phyloP scores from a whole-genome alignment of 768 basidiomycete species.

The Albatrellus ellisii region DNA sequence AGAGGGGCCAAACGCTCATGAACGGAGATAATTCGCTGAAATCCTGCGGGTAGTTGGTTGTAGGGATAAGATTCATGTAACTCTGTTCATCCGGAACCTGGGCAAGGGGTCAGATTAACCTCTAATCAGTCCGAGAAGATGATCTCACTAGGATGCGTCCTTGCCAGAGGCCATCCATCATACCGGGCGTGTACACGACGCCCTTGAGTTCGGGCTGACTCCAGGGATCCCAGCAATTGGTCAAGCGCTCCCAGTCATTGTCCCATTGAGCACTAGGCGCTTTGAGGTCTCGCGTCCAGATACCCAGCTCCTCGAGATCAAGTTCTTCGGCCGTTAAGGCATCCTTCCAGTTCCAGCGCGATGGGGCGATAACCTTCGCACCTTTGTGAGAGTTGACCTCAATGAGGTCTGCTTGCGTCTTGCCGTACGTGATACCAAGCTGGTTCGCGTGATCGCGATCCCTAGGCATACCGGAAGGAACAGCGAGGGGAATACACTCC shows the following conservation, averaged over 20 bases:
- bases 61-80: conserved; percentile 19
- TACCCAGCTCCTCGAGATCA: conserved; percentile 15
- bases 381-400: conserved; percentile 37
- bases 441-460: conserved; percentile 22
- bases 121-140: conserved; percentile 1
- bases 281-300: conserved; percentile 14
- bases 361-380: conserved; percentile 20
- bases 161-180: conserved; percentile 45
- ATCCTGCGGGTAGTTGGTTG: conserved; percentile 14
- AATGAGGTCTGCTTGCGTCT: conserved; percentile 45
- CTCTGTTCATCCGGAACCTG: conserved; percentile 23
- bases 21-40: conserved; percentile 19
- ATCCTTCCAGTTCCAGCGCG: conserved; percentile 18
- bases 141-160: conserved; percentile 47
- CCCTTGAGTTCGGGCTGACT: conserved; percentile 19
- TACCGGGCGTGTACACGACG: conserved; percentile 34
- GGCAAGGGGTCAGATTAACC: conserved; percentile 3
- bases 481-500: conserved; percentile 31
- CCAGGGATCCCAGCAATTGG: conserved; percentile 31
- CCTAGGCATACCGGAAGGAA: conserved; percentile 26
- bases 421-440: conserved; percentile 19
- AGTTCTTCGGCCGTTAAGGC: conserved; percentile 15
- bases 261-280: conserved; percentile 37
- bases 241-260: conserved; percentile 41
- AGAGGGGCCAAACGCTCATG: conserved; percentile 37